Evolutionary conservation across 495 filamentous ascomycete genomes (phyloP).

Genomic region (Hypoxylon intermedium): DNA sequence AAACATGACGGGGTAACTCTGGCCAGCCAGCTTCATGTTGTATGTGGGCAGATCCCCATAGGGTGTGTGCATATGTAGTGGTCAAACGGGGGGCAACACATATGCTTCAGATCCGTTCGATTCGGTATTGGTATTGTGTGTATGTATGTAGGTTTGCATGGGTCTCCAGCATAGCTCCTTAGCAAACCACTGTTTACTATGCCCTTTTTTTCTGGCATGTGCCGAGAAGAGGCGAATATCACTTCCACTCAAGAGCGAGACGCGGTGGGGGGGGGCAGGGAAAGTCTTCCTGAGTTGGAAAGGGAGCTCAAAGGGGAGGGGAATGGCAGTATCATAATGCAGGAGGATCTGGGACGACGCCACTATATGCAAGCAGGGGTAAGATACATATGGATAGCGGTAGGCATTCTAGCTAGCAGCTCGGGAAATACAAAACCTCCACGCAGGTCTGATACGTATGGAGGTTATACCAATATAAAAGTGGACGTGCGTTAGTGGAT

Average conservation of each 20-base stretch:
- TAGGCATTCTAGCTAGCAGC: constrained; percentile 7
- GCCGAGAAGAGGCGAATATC: constrained; percentile 25
- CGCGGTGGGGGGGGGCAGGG: constrained; percentile 21
- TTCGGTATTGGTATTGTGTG: neutral
- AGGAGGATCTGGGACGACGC: constrained; percentile 35
- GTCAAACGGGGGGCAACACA: constrained; percentile 26
- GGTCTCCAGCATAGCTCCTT: neutral
- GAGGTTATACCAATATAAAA: constrained; percentile 3
- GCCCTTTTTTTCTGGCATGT: constrained; percentile 4
- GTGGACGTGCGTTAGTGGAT: constrained; percentile 6
- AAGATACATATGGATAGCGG: neutral
- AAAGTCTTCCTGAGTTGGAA: constrained; percentile 10
- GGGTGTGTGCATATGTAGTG: constrained; percentile 28
- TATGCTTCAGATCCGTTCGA: constrained; percentile 2
- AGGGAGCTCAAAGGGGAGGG: constrained; percentile 15
- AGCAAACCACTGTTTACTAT: constrained; percentile 8
- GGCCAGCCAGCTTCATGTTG: constrained; percentile 41
- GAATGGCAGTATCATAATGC: constrained; percentile 34
- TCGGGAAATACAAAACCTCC: constrained; percentile 25
- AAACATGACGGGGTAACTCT: constrained; percentile 36
- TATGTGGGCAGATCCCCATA: constrained; percentile 31
- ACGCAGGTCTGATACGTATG: constrained; percentile 10
- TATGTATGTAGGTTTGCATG: no score
- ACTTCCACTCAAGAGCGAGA: constrained; percentile 34
- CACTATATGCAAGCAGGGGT: constrained; percentile 20